Evolutionary conservation across 371 early-diverging fungal genomes (phyloP).

Genomic region (Coemansia sp.): DNA sequence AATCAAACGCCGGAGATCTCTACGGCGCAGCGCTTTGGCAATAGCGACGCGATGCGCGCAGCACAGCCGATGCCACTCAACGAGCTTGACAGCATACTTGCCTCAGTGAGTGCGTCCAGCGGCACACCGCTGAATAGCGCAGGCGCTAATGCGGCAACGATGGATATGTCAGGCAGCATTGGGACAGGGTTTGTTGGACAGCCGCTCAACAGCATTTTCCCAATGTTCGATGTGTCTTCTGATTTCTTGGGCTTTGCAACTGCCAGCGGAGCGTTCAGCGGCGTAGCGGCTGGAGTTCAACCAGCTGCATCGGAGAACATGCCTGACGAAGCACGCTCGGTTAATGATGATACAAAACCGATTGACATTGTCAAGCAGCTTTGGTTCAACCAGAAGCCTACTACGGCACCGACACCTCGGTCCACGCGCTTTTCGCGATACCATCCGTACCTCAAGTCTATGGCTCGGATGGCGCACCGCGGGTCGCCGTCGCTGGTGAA

Average conservation of each 20-base stretch:
- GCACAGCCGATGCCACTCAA: neutral
- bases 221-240: constrained; percentile 2
- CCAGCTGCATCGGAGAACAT: neutral
- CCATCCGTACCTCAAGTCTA: constrained; percentile 50
- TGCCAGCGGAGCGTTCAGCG: neutral
- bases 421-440: constrained; percentile 48
- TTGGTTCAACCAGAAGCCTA: constrained; percentile 21
- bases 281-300: neutral
- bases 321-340: constrained; percentile 2
- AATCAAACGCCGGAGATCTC: constrained; percentile 29
- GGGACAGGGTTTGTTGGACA: neutral
- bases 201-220: neutral
- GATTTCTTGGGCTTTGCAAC: neutral
- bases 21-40: constrained; percentile 8
- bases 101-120: constrained; percentile 8
- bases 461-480: constrained; percentile 41
- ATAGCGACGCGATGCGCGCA: neutral
- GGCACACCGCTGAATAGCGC: neutral
- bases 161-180: neutral
- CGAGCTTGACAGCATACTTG: constrained; percentile 15
- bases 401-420: constrained; percentile 22
- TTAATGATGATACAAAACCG: neutral
- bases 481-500: constrained; percentile 38
- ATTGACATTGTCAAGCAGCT: constrained; percentile 16
- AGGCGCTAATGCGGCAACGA: constrained; percentile 2